Conservation (phyloP, 2,329 filamentous ascomycete genomes). For the Monosporascus sp. region DNA sequence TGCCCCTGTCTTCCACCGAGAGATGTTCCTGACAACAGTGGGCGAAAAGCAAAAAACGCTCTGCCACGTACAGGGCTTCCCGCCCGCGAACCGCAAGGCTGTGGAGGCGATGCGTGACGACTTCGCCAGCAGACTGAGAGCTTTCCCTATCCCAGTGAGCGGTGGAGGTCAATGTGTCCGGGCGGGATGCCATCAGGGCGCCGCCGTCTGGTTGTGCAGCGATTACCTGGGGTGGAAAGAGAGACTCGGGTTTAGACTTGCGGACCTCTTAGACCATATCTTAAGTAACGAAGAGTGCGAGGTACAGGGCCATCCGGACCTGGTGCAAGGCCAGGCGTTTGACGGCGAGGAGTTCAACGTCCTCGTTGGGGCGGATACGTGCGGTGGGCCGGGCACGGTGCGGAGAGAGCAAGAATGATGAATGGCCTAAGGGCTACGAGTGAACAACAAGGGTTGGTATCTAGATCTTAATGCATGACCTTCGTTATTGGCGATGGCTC, state of each 20-base stretch:
- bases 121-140: neutral
- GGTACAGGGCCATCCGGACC: neutral
- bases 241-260: constrained; percentile 3
- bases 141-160: neutral
- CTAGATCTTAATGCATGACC: too few relatives aligned
- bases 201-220: constrained; percentile 10
- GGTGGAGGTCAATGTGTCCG: constrained; percentile 2
- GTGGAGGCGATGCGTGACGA: constrained; percentile 1
- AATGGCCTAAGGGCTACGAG: too few relatives aligned
- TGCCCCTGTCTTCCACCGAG: too few relatives aligned
- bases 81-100: neutral
- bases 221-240: constrained; percentile 5
- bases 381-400: neutral
- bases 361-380: constrained; percentile 6
- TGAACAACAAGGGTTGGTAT: too few relatives aligned
- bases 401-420: too few relatives aligned
- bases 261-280: neutral
- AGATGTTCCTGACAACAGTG: neutral
- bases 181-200: constrained; percentile 1
- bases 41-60: constrained; percentile 2
- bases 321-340: constrained; percentile 9
- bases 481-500: too few relatives aligned
- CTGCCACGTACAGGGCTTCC: constrained; percentile 8
- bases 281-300: constrained; percentile 1
- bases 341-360: constrained; percentile 3